Evolutionary conservation across 106 monocot species (phyloP), one percentile per base, ranked within the genome.

Genomic region (Acorus calamus): DNA sequence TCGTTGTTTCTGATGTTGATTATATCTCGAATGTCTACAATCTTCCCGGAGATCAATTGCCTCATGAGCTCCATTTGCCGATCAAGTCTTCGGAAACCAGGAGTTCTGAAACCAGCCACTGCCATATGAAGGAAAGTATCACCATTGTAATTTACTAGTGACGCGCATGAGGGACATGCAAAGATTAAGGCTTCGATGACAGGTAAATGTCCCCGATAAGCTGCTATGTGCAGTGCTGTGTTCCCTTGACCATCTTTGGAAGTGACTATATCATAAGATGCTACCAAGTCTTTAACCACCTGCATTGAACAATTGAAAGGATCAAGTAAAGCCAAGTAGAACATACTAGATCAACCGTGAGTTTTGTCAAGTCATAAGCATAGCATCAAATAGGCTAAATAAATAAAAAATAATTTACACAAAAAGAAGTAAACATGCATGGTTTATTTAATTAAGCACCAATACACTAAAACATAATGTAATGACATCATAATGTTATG

Each of bases 111-210:
- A 8, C 91, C 85, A 10, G 80, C 69, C 49, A 96, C 74, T 3
- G 83, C 87, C 78, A 83, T 77, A 55, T 96, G 96, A 67, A 96
- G 82, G 46, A 87, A 88, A 4, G 87, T 96, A 58, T 96, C 78
- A 3, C 91, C 96, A 8, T 48, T 64, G 12, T 83, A 70, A 57
- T 96, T 96, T 52, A 50, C 74, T 50, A 55, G 62, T n/a, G 54
- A 61, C 28, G 80, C 63, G 2, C 69, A 78, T 13, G 77, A 56
- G 11, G 87, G 72, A 2, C 71, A 84, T 6, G 81, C 78, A 8
- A 47, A 42, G 14, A 96, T 47, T 59, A 96, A 60, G 14, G 77
- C 70, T 12, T 88, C 61, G 0, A 88, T 66, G 5, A 82, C 80
- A 0, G 61, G 6, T 46, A 80, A 61, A 62, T 91, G 87, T 4